Conservation (phyloP, 2,329 filamentous ascomycete genomes). For the Exophiala lecanii-corni region DNA sequence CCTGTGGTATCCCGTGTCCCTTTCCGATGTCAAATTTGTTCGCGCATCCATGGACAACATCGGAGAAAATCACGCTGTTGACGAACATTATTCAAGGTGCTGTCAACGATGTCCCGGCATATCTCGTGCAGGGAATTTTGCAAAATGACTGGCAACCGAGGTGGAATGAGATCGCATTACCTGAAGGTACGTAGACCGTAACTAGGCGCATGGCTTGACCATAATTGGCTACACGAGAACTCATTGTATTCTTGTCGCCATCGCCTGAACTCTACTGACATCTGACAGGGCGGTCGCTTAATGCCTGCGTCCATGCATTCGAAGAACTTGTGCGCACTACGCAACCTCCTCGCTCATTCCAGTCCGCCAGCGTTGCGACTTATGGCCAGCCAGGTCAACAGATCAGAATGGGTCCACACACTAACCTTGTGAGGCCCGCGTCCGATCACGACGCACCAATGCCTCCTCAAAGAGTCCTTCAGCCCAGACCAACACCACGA, state of each 20-base stretch:
- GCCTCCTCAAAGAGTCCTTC: slow-evolving; percentile 19
- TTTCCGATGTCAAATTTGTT: slow-evolving; percentile 25
- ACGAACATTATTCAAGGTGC: slow-evolving; percentile 25
- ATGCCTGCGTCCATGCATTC: slow-evolving; percentile 21
- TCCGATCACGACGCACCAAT: slow-evolving; percentile 15
- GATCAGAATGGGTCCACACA: slow-evolving; percentile 6
- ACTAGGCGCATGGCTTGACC: no score
- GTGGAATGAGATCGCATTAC: slow-evolving; percentile 26
- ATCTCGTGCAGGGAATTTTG: slow-evolving; percentile 20
- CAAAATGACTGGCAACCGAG: slow-evolving; percentile 18
- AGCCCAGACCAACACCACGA: slow-evolving; percentile 24
- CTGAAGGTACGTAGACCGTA: slow-evolving; percentile 25
- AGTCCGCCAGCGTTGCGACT: slow-evolving; percentile 3
- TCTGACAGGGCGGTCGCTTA: slow-evolving; percentile 23
- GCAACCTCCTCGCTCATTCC: slow-evolving; percentile 10
- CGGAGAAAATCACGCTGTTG: slow-evolving; percentile 26
- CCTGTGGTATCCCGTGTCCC: slow-evolving; percentile 12
- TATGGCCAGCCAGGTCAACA: slow-evolving; percentile 7
- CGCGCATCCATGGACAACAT: slow-evolving; percentile 16
- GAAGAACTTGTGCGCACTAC: slow-evolving; percentile 9
- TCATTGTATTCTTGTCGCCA: neutral
- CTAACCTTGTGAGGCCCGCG: slow-evolving; percentile 8
- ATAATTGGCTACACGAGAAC: no score
- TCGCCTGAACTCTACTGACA: slow-evolving; percentile 6
- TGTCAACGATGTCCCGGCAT: slow-evolving; percentile 21